A percentile compares a stretch with the other conserved stretches of the same genome.
Conservation (phyloP, 805 yeast genomes). For the Pichia eremophila region DNA sequence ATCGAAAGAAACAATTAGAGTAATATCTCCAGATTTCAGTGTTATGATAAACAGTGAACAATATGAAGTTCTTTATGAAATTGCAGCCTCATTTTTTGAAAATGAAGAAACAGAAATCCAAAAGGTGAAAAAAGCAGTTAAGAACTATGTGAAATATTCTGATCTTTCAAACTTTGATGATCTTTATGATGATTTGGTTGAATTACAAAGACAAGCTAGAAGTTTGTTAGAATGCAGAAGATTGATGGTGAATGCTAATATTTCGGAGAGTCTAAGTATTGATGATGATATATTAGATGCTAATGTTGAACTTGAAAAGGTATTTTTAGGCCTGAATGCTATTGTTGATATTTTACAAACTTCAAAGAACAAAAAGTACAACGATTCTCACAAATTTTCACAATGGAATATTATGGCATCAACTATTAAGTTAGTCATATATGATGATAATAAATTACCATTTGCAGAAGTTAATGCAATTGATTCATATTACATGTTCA, state of each 20-base stretch:
- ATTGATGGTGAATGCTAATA: constrained; percentile 10
- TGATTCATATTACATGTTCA: constrained; percentile 47
- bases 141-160: constrained; percentile 22
- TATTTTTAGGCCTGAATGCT: constrained; percentile 17
- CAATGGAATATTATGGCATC: constrained; percentile 58
- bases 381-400: constrained; percentile 31
- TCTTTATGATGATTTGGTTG: constrained; percentile 12
- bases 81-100: constrained; percentile 35
- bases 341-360: constrained; percentile 22
- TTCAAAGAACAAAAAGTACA: constrained; percentile 19
- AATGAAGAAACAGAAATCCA: constrained; percentile 29
- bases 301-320: constrained; percentile 22
- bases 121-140: constrained; percentile 31
- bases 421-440: constrained; percentile 60
- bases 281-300: constrained; percentile 10
- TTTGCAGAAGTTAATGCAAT: constrained; percentile 68
- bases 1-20: constrained; percentile 14
- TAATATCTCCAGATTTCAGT: constrained; percentile 36
- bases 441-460: constrained; percentile 51
- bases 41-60: constrained; percentile 49
- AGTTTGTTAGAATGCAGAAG: constrained; percentile 16
- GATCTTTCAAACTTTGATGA: constrained; percentile 19
- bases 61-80: constrained; percentile 43
- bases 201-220: constrained; percentile 18
- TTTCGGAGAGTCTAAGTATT: neutral